Evolutionary conservation across 441 rosid species (phyloP), one percentile per base, ranked within the genome.

Genomic region (Pelargonium fulgidum): DNA sequence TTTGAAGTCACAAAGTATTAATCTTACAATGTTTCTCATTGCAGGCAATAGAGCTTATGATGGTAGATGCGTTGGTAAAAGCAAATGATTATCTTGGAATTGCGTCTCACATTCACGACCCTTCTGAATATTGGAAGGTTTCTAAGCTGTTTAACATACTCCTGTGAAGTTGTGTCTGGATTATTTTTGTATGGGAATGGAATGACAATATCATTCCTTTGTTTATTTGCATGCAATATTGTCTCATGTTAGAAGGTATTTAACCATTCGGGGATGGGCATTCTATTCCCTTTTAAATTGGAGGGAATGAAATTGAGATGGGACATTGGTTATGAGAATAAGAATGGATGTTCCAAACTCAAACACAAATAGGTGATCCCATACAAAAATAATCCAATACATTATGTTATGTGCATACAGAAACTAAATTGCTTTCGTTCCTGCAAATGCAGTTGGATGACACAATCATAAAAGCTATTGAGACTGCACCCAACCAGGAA

Each of bases 21-120:
- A 16, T 5, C 22, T 54, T 17, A 54, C 19, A 54, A 16, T 16
- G 22, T 7, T 54, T 19, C 22, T 16, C 17, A 16, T 54, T 54
- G 61, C 85, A 93, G 98, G 98, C 97, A 19, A 75, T 88, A 69
- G 97, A 91, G 81, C 94, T 87, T 71, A 93, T 93, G 98, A 50
- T 89, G 54, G 94, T 84, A 64, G 98, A 93, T 85, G 97, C 97
- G 17, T 73, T 93, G 84, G 75, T 88, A 77, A 82, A 85, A 78
- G 94, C 98, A 70, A 82, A 93, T 70, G 77, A 69, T 75, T 80
- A 75, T 78, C 73, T 93, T 70, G 84, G 80, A 76, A 82, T 93
- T 68, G 82, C 96, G 36, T 78, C 91, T 48, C 67, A 69, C 83
- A 75, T 91, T 84, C 72, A 82, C 61, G 88, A 93, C 70, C 94